Conservation (phyloP, 164 flowering plant species). For the Stephania japonica region DNA sequence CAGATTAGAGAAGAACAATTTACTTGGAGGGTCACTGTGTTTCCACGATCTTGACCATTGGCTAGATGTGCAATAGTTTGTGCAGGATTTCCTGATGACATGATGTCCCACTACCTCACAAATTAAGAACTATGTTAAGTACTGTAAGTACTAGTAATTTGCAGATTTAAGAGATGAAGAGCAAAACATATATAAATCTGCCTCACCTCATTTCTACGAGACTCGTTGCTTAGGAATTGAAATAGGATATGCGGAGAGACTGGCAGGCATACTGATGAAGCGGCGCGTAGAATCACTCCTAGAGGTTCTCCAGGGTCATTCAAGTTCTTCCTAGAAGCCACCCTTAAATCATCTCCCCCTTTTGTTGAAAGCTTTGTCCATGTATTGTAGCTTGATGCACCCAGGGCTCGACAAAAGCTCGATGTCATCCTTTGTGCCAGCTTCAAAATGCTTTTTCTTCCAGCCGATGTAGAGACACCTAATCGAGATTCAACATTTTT, state of each 20-base stretch:
- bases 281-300: conserved; percentile 84
- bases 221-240: conserved; percentile 78
- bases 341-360: conserved; percentile 72
- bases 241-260: conserved; percentile 58
- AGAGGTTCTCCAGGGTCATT: conserved; percentile 86
- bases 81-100: conserved; percentile 56
- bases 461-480: conserved; percentile 87
- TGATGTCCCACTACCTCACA: conserved; percentile 72
- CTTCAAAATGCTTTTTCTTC: conserved; percentile 84
- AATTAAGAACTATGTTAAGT: not conserved
- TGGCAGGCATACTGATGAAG: conserved; percentile 85
- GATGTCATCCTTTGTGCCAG: conserved; percentile 86
- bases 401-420: conserved; percentile 64
- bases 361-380: conserved; percentile 78
- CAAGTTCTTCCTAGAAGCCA: conserved; percentile 75
- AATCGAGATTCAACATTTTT: not conserved
- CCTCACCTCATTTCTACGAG: conserved; percentile 68
- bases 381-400: conserved; percentile 80
- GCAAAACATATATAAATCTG: not conserved
- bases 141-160: not conserved
- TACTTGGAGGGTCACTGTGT: conserved; percentile 76
- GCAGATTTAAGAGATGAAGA: not conserved
- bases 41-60: conserved; percentile 93
- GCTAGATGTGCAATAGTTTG: conserved; percentile 68
- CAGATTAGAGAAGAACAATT: conserved; percentile 14